Percentiles rank a stretch among this genome's conserved stretches.
Evolutionary conservation across 352 stramenopile species (phyloP).

Genomic region (Globisporangium yorkense): DNA sequence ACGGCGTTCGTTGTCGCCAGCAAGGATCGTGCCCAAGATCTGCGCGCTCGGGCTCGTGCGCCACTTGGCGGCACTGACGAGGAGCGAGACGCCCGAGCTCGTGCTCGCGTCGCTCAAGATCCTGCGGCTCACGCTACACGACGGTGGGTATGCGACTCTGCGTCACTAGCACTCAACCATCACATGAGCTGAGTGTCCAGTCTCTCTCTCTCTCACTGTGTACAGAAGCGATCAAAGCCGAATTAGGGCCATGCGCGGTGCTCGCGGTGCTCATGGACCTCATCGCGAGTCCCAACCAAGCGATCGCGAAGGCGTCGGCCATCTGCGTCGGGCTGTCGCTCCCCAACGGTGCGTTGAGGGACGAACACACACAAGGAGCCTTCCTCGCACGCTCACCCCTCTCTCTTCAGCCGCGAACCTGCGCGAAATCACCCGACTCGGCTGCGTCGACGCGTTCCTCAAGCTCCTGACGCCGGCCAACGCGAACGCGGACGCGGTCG

Average conservation of each 20-base stretch:
- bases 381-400: not conserved
- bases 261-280: conserved; percentile 38
- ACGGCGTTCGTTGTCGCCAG: conserved; percentile 7
- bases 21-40: conserved; percentile 33
- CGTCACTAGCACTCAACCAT: not conserved
- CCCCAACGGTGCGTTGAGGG: conserved; percentile 35
- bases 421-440: conserved; percentile 35
- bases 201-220: not conserved
- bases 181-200: not conserved
- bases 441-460: conserved; percentile 53
- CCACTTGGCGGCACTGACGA: conserved; percentile 25
- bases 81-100: conserved; percentile 25
- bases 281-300: conserved; percentile 24
- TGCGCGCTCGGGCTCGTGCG: conserved; percentile 37
- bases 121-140: conserved; percentile 35
- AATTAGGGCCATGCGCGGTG: conserved; percentile 24
- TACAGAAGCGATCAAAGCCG: conserved; percentile 30
- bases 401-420: conserved; percentile 42
- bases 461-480: conserved; percentile 39
- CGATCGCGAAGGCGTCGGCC: conserved; percentile 42
- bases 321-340: conserved; percentile 50
- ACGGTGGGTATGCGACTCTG: conserved; percentile 21
- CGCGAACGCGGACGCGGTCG: conserved; percentile 33
- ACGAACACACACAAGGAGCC: not conserved
- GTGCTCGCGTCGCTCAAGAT: conserved; percentile 46